Evolutionary conservation across 2,329 filamentous ascomycete species (phyloP).

Genomic region (Scedosporium boydii): DNA sequence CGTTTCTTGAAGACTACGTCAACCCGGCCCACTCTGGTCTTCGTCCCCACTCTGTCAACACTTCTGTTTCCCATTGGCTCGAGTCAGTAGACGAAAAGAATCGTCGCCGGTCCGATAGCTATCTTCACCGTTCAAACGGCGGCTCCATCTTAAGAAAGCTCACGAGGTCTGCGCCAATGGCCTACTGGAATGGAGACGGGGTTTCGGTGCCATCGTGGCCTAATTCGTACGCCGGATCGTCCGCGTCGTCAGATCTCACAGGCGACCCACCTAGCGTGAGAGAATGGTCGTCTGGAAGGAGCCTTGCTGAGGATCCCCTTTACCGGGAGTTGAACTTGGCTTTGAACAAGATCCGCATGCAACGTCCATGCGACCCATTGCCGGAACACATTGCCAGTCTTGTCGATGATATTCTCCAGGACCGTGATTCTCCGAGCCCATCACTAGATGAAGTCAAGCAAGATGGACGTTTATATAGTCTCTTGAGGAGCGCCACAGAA

Average conservation of each 20-base stretch:
- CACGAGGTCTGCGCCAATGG: background rate
- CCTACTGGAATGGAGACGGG: background rate
- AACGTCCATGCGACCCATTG: too few relatives aligned
- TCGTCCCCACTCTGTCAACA: background rate
- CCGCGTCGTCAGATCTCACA: background rate
- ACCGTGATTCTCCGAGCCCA: background rate
- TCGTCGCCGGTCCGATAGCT: background rate
- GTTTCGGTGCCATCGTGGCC: background rate
- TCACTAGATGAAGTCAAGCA: background rate
- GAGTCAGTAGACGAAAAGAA: background rate
- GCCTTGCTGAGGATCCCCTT: too few relatives aligned
- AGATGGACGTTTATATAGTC: background rate
- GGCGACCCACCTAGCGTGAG: background rate
- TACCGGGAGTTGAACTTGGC: too few relatives aligned
- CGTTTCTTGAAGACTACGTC: conserved; percentile 9
- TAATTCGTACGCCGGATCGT: background rate
- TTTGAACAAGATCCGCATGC: too few relatives aligned
- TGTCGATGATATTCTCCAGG: background rate
- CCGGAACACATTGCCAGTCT: too few relatives aligned
- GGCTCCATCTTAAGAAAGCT: background rate
- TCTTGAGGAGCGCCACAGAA: background rate
- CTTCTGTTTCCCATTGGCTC: conserved; percentile 10
- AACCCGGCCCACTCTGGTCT: background rate
- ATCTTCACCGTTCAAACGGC: background rate
- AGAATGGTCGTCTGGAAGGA: too few relatives aligned